Base-by-base conservation (phyloP, 1,284 basidiomycete genomes). In the Farysia itapuensis region DNA sequence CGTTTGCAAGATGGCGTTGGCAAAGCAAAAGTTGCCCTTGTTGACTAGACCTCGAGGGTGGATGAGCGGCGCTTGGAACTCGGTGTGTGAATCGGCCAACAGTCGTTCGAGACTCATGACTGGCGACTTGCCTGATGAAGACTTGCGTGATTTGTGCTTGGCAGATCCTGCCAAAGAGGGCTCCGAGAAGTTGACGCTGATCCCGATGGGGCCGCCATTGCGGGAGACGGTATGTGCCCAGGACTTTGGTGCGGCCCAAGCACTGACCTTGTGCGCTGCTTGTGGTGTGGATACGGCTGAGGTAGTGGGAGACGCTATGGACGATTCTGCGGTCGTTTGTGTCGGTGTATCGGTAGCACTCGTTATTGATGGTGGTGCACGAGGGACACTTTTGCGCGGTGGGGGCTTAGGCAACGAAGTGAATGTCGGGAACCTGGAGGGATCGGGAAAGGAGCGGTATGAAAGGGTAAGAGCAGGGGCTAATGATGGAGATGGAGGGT, bases 1-100 rank as follows among this genome's bases (percentile, higher is more conserved):
- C 2, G 89, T 85, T 79, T 97, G 94, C 19, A 97, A 79, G 23
- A 96, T 81, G 78, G 91, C 86, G 72, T 97, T 97, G 39, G 93
- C 92, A 75, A 96, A 98, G 78, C 94, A 98, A 84, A 96, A 88
- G 79, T 98, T 98, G 8, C 94, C 94, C 5, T 85, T 88, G 79
- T 97, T 98, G 70, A 97, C 83, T 32, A 98, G 80, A 4, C 94
- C 94, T 22, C 93, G 83, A 0, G 90, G 87, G 23, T 82, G 78
- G 18, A 84, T 82, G 50, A 81, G 78, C 9, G 81, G 79, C 5
- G 77, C 70, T 20, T 56, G 40, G 30, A 64, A 66, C 12, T 22
- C 34, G 13, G 39, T 51, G 25, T 71, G 65, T 1, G 67, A 60
- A 20, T 58, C 65, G 15, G 49, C 37, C 15, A 68, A 45, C 5